phyloP scores from a whole-genome alignment of 176 grass and related monocot genomes.

The Chloris gayana region DNA sequence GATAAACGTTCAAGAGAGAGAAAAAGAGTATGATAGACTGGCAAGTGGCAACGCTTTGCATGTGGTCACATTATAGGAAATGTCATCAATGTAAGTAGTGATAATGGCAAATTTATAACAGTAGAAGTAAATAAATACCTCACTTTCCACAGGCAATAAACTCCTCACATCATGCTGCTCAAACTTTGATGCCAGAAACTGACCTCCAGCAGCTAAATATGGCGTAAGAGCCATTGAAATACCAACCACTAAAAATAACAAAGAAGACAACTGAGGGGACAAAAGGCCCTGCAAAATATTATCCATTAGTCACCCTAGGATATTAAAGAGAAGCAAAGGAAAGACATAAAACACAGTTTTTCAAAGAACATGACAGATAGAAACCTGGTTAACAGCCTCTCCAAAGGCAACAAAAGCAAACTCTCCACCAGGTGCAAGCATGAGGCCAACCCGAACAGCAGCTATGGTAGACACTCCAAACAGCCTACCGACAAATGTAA shows the following conservation, averaged over 20 bases:
- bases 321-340: conserved; percentile 13
- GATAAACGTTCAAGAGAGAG: no score
- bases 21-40: conserved; percentile 4
- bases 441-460: conserved; percentile 78
- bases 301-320: conserved; percentile 14
- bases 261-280: conserved; percentile 81
- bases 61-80: not conserved
- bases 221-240: conserved; percentile 98
- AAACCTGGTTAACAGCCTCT: conserved; percentile 97
- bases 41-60: not conserved
- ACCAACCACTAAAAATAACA: conserved; percentile 95
- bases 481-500: conserved; percentile 83
- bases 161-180: conserved; percentile 99
- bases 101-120: not conserved
- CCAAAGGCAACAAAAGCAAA: conserved; percentile 99
- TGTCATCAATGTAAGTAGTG: not conserved
- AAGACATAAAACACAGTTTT: conserved; percentile 24
- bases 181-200: conserved; percentile 92
- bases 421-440: conserved; percentile 98
- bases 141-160: conserved; percentile 94
- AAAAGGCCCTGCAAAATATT: conserved; percentile 78
- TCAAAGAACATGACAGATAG: conserved; percentile 28
- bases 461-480: conserved; percentile 97
- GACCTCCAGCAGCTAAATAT: conserved; percentile 91
- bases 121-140: conserved; percentile 70